Evolutionary conservation across 805 yeast genomes (phyloP).

Genomic region (Candida methanosorbosa): DNA sequence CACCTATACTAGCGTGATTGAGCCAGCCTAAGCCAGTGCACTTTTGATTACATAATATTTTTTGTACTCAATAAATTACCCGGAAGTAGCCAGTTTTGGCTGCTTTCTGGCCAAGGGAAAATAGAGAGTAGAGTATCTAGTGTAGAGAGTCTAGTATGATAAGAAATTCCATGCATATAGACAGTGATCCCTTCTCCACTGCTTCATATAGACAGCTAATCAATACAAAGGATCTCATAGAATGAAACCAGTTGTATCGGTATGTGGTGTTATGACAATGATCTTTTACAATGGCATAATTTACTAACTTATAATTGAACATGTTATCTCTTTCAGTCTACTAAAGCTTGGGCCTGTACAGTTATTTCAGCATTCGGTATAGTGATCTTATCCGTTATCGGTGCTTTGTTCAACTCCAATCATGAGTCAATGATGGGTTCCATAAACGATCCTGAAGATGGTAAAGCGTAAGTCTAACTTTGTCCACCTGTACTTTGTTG

Average conservation of each 20-base stretch:
- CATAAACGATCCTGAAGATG: conserved; percentile 83
- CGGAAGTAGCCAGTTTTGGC: no score
- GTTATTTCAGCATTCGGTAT: conserved; percentile 88
- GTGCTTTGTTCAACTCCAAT: conserved; percentile 65
- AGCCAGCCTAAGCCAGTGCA: no score
- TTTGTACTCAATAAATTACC: no score
- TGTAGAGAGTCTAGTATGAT: no score
- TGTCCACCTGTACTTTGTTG: not conserved
- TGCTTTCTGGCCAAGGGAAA: no score
- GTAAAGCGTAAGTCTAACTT: conserved; percentile 50
- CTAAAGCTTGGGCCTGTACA: conserved; percentile 93
- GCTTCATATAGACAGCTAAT: no score
- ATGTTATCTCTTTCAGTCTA: conserved; percentile 35
- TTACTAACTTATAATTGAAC: not conserved
- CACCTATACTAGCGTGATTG: no score
- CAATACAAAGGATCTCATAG: no score
- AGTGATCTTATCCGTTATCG: conserved; percentile 78
- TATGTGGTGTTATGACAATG: not conserved
- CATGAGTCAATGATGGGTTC: conserved; percentile 95
- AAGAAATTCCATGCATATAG: no score
- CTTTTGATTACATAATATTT: no score
- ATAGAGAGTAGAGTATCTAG: no score
- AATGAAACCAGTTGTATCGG: conserved; percentile 2
- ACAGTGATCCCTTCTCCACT: no score
- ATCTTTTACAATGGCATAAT: not conserved